Evolutionary conservation across 805 yeast genomes (phyloP).

Genomic region (Candida ponderosae): DNA sequence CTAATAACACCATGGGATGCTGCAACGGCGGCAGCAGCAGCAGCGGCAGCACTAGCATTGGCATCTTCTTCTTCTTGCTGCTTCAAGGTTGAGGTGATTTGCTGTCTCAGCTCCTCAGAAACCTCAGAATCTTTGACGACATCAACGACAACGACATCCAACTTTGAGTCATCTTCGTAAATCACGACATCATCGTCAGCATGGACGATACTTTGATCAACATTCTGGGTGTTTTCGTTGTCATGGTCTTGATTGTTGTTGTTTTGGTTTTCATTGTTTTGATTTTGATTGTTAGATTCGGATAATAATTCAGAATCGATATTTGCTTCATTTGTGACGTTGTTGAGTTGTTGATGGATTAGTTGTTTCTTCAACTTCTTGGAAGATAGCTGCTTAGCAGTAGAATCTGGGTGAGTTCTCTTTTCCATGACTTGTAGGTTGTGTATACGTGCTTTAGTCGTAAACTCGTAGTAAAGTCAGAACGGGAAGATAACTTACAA

Average conservation of each 20-base stretch:
- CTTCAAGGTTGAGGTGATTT: background rate
- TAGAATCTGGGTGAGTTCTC: background rate
- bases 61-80: background rate
- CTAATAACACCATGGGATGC: background rate
- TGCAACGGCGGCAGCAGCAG: constrained; percentile 1
- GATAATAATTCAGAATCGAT: background rate
- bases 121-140: background rate
- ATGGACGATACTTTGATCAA: too few species aligned
- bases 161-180: background rate
- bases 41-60: background rate
- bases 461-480: too few species aligned
- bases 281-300: background rate
- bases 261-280: background rate
- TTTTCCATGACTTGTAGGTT: background rate
- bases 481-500: background rate
- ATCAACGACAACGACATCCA: background rate
- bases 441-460: too few species aligned
- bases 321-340: background rate
- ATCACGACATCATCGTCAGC: background rate
- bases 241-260: too few species aligned
- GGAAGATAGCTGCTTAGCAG: background rate
- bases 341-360: too few species aligned
- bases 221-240: too few species aligned
- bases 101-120: background rate
- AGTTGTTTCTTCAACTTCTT: background rate